A percentile compares a stretch with the other conserved stretches of the same genome.
phyloP scores from a whole-genome alignment of 768 basidiomycete genomes.

The Xerocomus spinulosus region DNA sequence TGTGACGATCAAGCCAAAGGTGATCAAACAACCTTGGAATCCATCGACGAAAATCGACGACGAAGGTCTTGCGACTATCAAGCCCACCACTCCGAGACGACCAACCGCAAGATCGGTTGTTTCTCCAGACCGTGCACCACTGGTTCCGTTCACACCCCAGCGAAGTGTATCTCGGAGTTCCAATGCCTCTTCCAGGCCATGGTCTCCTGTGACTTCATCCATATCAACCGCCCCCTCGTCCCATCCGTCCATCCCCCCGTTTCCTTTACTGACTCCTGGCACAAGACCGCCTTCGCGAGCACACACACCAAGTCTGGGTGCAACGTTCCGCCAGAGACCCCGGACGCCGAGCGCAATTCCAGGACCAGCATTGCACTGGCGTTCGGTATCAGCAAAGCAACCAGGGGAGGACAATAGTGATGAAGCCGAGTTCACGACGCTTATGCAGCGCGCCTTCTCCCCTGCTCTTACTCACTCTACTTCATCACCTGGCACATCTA shows the following conservation, averaged over 20 bases:
- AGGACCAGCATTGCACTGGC: slow-evolving; percentile 48
- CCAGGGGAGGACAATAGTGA: slow-evolving; percentile 45
- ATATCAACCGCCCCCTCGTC: slow-evolving; percentile 63
- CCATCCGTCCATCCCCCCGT: slow-evolving; percentile 35
- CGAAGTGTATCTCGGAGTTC: slow-evolving; percentile 71
- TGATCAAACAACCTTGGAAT: slow-evolving; percentile 64
- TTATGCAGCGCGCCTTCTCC: slow-evolving; percentile 62
- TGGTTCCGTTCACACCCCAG: slow-evolving; percentile 48
- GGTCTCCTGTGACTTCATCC: slow-evolving; percentile 73
- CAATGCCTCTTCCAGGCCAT: slow-evolving; percentile 73
- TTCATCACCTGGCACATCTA: slow-evolving; percentile 36
- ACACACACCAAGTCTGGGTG: slow-evolving; percentile 45
- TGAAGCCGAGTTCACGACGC: slow-evolving; percentile 38
- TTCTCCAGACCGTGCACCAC: slow-evolving; percentile 40
- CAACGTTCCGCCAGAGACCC: slow-evolving; percentile 64
- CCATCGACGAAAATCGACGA: slow-evolving; percentile 70
- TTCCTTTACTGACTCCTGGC: slow-evolving; percentile 24
- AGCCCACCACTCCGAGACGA: slow-evolving; percentile 48
- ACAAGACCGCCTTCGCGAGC: slow-evolving; percentile 50
- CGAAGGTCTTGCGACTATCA: slow-evolving; percentile 46
- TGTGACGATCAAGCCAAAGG: slow-evolving; percentile 38
- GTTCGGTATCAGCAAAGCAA: slow-evolving; percentile 44
- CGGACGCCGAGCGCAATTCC: slow-evolving; percentile 82
- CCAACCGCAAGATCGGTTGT: slow-evolving; percentile 43
- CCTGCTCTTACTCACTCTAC: slow-evolving; percentile 47